phyloP scores from a whole-genome alignment of 306 rosid genomes.

The Lathyrus tuberosus region DNA sequence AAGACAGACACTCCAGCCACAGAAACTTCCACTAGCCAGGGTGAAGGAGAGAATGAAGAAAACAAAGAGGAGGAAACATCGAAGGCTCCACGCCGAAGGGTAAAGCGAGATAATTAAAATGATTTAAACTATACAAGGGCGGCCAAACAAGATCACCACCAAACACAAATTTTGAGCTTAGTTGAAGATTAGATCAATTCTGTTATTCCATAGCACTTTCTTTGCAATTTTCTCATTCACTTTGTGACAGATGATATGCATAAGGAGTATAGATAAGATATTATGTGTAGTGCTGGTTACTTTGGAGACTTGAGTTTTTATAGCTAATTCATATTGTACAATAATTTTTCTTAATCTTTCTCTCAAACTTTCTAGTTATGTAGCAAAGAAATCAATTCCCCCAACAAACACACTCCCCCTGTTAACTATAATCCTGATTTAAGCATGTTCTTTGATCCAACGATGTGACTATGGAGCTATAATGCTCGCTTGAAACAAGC shows the following conservation, averaged over 20 bases:
- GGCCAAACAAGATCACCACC: slow-evolving; percentile 39
- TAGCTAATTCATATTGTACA: slow-evolving; percentile 41
- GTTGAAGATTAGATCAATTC: slow-evolving; percentile 40
- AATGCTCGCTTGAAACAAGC: neutral
- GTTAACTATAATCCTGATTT: neutral
- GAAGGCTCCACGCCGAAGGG: slow-evolving; percentile 66
- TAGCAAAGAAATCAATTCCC: neutral
- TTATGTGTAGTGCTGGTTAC: slow-evolving; percentile 30
- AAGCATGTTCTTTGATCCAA: slow-evolving; percentile 14
- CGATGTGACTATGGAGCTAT: neutral
- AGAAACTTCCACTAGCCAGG: slow-evolving; percentile 49
- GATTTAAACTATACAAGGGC: slow-evolving; percentile 39
- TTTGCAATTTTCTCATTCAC: slow-evolving; percentile 31
- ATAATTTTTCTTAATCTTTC: slow-evolving; percentile 26
- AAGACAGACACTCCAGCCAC: slow-evolving; percentile 40
- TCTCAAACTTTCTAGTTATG: slow-evolving; percentile 8
- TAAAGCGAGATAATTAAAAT: slow-evolving; percentile 65
- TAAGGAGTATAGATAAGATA: slow-evolving; percentile 45
- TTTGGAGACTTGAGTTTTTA: slow-evolving; percentile 39
- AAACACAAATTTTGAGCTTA: slow-evolving; percentile 47
- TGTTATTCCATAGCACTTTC: slow-evolving; percentile 30
- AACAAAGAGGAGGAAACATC: slow-evolving; percentile 50
- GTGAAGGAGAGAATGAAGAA: slow-evolving; percentile 59
- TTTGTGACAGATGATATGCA: slow-evolving; percentile 35
- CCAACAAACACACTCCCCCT: neutral